Conservation (phyloP, 179 eudicot genomes). For the Spergularia azorica region DNA sequence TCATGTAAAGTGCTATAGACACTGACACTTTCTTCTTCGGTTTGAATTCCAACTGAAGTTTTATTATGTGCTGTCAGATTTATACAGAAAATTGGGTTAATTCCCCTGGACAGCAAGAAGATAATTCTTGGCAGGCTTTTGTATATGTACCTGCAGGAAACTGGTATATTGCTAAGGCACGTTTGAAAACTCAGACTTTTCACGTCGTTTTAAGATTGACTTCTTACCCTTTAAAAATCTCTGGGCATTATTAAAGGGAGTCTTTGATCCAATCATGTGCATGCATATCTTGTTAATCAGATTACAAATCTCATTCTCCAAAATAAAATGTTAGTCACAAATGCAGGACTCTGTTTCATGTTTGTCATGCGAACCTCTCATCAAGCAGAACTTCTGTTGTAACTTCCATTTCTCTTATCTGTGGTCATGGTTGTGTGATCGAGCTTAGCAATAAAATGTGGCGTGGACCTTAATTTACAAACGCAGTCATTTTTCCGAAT, state of each 20-base stretch:
- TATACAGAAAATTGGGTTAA: constrained; percentile 99
- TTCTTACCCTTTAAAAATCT: neutral
- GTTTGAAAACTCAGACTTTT: constrained; percentile 24
- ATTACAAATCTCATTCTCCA: neutral
- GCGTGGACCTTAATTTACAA: too few species aligned
- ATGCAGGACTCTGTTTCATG: too few species aligned
- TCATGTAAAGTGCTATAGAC: too few species aligned
- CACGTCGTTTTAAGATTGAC: neutral
- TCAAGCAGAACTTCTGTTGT: too few species aligned
- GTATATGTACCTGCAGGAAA: constrained; percentile 82
- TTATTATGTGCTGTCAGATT: constrained; percentile 50
- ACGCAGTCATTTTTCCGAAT: too few species aligned
- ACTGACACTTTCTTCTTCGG: neutral
- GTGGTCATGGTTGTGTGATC: too few species aligned
- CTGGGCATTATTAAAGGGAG: neutral
- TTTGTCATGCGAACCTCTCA: too few species aligned
- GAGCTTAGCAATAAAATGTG: too few species aligned
- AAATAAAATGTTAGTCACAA: neutral
- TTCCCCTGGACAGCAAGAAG: constrained; percentile 96
- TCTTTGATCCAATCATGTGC: neutral
- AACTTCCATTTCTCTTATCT: too few species aligned
- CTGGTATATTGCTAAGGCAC: constrained; percentile 95
- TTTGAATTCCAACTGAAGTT: constrained; percentile 2
- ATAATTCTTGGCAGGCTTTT: constrained; percentile 99
- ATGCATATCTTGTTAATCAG: neutral